Base-by-base conservation (phyloP, 2,329 filamentous ascomycete species). In the Fonsecaea monophora region DNA sequence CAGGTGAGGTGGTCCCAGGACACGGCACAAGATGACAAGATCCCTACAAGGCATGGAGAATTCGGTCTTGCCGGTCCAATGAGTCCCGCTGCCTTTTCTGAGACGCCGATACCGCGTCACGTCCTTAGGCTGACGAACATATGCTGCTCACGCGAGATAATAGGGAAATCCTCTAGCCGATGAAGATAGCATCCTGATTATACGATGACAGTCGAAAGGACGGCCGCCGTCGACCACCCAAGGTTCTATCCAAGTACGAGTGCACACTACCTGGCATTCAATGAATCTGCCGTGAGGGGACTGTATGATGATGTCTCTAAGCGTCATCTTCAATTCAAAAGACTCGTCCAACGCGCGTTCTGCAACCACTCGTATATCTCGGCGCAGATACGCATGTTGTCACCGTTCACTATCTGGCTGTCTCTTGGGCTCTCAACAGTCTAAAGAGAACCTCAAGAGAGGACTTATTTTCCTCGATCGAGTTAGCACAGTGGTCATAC, bases 11-110 rank as follows among this genome's bases (percentile, higher is more conserved):
- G 53, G 53, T 7, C 30, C 30, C 53, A n/a, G 13, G 35, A 55
- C 53, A 55, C 53, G 53, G 53, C 53, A 55, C 53, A 55, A 37
- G 53, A 55, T 55, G 53, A 55, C 30, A 15, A 30, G 3, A 55
- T 37, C 53, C 53, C 12, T 35, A 34, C 30, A 18, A 7, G 10
- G 18, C 25, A 50, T 10, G 45, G 45, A 25, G 45, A 13, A 25
- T 50, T 50, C 45, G 45, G 45, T 3, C 45, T 50, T 10, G 10
- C 45, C 45, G 45, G 8, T 25, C 45, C 45, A 50, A 50, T 50
- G 18, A 50, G 21, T 25, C 13, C 45, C 21, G 9, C 25, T 12
- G 5, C 45, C 12, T 12, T 10, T 25, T 50, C 25, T 25, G 5
- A 21, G 45, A 50, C 12, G 18, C 30, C 4, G 30, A 32, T 10